Evolutionary conservation across 1,139 yeast species (phyloP), one percentile per base, ranked within the genome.

Genomic region (Saccharomyces pastorianus): DNA sequence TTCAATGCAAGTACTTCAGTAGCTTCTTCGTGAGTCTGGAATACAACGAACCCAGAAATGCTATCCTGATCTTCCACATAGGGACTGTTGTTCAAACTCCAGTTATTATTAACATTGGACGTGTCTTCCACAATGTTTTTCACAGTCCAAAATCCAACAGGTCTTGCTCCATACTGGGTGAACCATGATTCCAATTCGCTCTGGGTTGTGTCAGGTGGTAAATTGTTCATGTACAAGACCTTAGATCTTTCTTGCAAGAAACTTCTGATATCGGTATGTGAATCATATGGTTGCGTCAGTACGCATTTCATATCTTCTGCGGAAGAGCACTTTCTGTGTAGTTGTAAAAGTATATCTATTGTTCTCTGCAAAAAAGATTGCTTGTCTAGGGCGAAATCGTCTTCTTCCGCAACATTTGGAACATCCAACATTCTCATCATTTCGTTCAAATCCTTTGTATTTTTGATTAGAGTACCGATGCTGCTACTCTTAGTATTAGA

Each of bases 161-260:
- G 96, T 50, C 93, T 77, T 2, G 89, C 86, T 1, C 96, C 96
- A 66, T 80, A 84, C 66, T 87, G 95, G 3, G 90, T 82, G 66
- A 89, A 89, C 96, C 97, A 91, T 44, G 85, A 79, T 72, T 91
- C 97, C 51, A 91, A 74, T 69, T 91, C 97, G 46, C 90, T 80
- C 69, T 90, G 97, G 1, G 96, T 90, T 4, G 95, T 88, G 63
- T 90, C 97, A 44, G 76, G 75, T 1, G 96, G 91, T 59, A 91
- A 73, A 67, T 88, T 89, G 11, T 87, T 78, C 70, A 91, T 74
- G 67, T 83, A 88, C 53, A 90, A 71, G 13, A 89, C 86, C 63
- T 84, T 84, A 2, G 96, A 87, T 55, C 84, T 76, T 69, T 90
- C 96, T 11, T 77, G 73, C 50, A 83, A 68, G 65, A 91, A 91